phyloP scores from a whole-genome alignment of 441 rosid genomes.

The Aleurites moluccanus region DNA sequence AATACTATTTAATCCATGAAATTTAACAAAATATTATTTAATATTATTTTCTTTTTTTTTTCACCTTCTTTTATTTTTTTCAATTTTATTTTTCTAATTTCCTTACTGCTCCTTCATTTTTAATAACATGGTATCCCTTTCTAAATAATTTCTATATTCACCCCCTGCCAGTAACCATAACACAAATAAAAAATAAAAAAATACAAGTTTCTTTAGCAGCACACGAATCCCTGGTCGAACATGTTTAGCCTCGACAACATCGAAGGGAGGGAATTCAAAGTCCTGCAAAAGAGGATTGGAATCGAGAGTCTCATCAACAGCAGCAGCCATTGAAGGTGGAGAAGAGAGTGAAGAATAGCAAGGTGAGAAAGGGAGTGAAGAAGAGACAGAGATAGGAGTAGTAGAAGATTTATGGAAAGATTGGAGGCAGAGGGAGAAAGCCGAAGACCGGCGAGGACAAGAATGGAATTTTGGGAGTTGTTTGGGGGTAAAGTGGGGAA shows the following conservation, averaged over 20 bases:
- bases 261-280: slow-evolving; percentile 76
- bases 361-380: slow-evolving; percentile 25
- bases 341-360: slow-evolving; percentile 37
- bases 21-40: too few relatives aligned
- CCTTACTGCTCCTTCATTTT: too few relatives aligned
- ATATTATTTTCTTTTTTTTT: too few relatives aligned
- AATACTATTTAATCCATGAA: too few relatives aligned
- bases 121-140: too few relatives aligned
- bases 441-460: slow-evolving; percentile 75
- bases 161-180: slow-evolving; percentile 3
- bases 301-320: slow-evolving; percentile 23
- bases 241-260: slow-evolving; percentile 53
- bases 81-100: too few relatives aligned
- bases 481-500: slow-evolving; percentile 37
- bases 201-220: slow-evolving; percentile 60
- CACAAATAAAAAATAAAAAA: slow-evolving; percentile 10
- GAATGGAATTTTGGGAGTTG: slow-evolving; percentile 36
- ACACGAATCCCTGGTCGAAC: slow-evolving; percentile 80
- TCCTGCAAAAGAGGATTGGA: slow-evolving; percentile 70
- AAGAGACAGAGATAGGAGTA: slow-evolving; percentile 22
- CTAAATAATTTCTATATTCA: too few relatives aligned
- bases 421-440: slow-evolving; percentile 63
- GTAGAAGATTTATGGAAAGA: slow-evolving; percentile 29
- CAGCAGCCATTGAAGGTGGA: slow-evolving; percentile 38
- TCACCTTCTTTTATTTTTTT: too few relatives aligned